Base-by-base conservation (phyloP, 2,329 filamentous ascomycete species). In the Aspergillus persii region DNA sequence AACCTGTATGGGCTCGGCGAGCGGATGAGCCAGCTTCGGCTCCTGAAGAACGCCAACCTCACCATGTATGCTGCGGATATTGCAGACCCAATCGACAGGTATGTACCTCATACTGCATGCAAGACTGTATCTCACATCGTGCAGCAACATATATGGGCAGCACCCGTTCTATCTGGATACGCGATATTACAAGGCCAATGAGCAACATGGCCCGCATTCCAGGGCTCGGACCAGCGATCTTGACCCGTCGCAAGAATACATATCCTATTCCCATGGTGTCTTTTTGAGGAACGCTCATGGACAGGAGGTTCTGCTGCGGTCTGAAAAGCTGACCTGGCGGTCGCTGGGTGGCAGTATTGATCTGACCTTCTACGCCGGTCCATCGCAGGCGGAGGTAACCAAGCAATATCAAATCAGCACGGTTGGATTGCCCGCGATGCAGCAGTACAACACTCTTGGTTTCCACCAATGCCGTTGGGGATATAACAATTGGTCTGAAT, bases 401-500 rank as follows among this genome's bases (percentile, higher is more conserved):
- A 86, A 85, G 70, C 83, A 89, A 44, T 95, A 94, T 70, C 87
- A 90, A 62, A 74, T 77, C 58, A 86, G 83, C 55, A 84, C 87
- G 1, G 79, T 88, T 54, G 90, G 91, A 0, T 77, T 90, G 4
- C 90, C 91, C 1, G 87, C 87, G 0, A 87, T 94, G 85, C 89
- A 93, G 69, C 87, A 90, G 65, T 95, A 95, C 76, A 94, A 86
- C 81, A 86, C 88, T 0, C 86, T 96, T 61, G 92, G 92, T 0
- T 94, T 84, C 70, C 91, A 96, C 64, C 91, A 96, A 71, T 94
- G 90, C 67, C 83, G 90, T 60, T 95, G 91, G 87, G 91, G 91
- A 0, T 95, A 95, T 71, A 78, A 82, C 44, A 91, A 90, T 67
- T 92, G 89, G 86, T 83, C 84, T 1, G 81, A 85, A 30, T 69